Base-by-base conservation (phyloP, 2,329 filamentous ascomycete species). In the Cordyceps pruinosa region DNA sequence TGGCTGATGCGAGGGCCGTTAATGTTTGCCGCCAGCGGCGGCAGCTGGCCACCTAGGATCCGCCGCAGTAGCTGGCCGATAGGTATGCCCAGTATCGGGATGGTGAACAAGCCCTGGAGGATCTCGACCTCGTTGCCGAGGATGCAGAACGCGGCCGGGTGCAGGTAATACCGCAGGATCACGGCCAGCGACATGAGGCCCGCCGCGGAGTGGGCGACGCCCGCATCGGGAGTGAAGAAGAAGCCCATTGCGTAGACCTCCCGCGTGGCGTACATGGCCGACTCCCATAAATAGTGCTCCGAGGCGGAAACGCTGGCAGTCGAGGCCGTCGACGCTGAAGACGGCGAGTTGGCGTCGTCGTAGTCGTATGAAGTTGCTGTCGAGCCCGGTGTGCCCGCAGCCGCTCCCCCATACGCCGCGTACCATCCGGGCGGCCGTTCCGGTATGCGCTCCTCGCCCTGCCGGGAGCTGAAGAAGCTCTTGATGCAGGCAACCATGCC, bases 121-220 rank as follows among this genome's bases (percentile, higher is more conserved):
- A 57, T 37, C 30, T 57, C 41, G 9, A 46, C 9, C 41, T 57
- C 55, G 32, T 39, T 46, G 39, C 55, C 55, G 3, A 46, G n/a
- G 23, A 51, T 25, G 48, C 55, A 57, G 13, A 57, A 51, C 7
- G 47, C 21, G 5, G 47, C 55, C 15, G 55, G 55, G 41, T 57
- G 47, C n/a, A 50, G 25, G 41, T 51, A 57, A 41, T 46, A 57
- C 7, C 55, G 55, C 15, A 57, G 48, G 9, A 51, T 51, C 8
- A 57, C 48, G 25, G 47, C 48, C 32, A 57, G 39, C 30, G 55
- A 37, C 55, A 57, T 57, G 48, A 57, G 47, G 12, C 55, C 55
- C 5, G 55, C 47, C 8, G 55, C 47, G 6, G 39, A 49, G 39
- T 57, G 55, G 3, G 48, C 47, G 13, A 57, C 32, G 39, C 55